A percentile compares a stretch with the other conserved stretches of the same genome.
phyloP scores from a whole-genome alignment of 78 protist species.

The Guillardia theta region DNA sequence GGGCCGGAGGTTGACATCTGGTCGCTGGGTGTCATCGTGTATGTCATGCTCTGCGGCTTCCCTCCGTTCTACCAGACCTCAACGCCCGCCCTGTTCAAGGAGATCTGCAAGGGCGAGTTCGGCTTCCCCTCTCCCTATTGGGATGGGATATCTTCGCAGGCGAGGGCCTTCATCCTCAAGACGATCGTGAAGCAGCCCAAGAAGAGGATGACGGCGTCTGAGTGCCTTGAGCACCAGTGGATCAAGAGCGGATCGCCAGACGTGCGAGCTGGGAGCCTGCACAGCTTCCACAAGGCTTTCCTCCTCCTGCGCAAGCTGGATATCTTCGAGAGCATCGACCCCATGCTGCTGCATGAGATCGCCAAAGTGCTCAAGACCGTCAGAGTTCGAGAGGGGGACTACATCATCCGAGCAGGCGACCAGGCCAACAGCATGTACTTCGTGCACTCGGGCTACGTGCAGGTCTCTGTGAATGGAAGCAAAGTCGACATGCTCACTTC shows the following conservation, averaged over 20 bases:
- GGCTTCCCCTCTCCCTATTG: slow-evolving; percentile 86
- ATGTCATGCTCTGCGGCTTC: slow-evolving; percentile 86
- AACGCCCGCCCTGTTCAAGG: slow-evolving; percentile 77
- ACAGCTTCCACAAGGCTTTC: neutral
- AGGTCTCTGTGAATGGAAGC: no score
- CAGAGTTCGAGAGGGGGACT: neutral
- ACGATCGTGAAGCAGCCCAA: neutral
- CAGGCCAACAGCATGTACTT: neutral
- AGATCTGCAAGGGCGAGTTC: slow-evolving; percentile 79
- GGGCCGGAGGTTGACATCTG: slow-evolving; percentile 80
- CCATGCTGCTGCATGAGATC: neutral
- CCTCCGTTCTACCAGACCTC: slow-evolving; percentile 88
- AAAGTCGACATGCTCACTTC: no score
- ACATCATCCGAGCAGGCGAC: neutral
- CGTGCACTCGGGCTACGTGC: neutral
- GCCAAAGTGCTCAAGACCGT: neutral
- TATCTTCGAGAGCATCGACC: neutral
- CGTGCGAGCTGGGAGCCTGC: neutral
- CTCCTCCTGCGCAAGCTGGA: neutral
- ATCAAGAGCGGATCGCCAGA: no score
- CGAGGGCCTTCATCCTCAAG: neutral
- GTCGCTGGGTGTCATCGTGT: slow-evolving; percentile 79
- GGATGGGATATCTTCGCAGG: slow-evolving; percentile 59
- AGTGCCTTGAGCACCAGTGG: neutral
- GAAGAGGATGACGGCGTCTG: no score